Conservation (phyloP, 192 early-diverging fungal species). For the Backusella morwellensis region DNA sequence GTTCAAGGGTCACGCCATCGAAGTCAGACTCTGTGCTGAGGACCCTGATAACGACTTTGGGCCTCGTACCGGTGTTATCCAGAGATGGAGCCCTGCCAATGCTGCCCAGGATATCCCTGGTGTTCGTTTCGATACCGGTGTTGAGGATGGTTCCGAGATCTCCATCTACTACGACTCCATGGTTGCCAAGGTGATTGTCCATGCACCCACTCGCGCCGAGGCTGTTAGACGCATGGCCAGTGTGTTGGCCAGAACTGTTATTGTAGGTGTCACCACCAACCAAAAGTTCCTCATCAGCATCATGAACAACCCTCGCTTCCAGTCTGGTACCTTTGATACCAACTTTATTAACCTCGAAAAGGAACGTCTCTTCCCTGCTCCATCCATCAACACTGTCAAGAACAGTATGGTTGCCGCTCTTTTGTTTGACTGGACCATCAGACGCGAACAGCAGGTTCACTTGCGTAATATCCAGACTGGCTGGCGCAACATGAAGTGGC, state of each 20-base stretch:
- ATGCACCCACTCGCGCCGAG: slow-evolving; percentile 55
- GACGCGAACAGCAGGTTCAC: slow-evolving; percentile 40
- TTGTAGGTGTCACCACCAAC: slow-evolving; percentile 58
- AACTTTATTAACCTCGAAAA: slow-evolving; percentile 42
- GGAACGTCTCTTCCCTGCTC: slow-evolving; percentile 7
- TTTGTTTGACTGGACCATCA: slow-evolving; percentile 49
- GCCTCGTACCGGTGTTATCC: slow-evolving; percentile 50
- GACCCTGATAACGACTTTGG: slow-evolving; percentile 58
- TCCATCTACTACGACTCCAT: slow-evolving; percentile 61
- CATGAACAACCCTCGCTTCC: slow-evolving; percentile 47
- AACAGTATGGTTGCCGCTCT: slow-evolving; percentile 24
- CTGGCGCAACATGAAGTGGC: slow-evolving; percentile 52
- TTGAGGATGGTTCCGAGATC: slow-evolving; percentile 51
- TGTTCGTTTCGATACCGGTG: slow-evolving; percentile 53
- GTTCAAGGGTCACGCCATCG: slow-evolving; percentile 56
- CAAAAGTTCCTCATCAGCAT: slow-evolving; percentile 53
- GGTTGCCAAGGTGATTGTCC: slow-evolving; percentile 59
- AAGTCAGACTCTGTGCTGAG: slow-evolving; percentile 55
- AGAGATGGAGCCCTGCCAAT: slow-evolving; percentile 44
- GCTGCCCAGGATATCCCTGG: slow-evolving; percentile 18
- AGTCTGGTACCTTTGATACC: slow-evolving; percentile 46
- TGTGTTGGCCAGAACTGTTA: slow-evolving; percentile 44
- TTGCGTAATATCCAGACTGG: slow-evolving; percentile 43
- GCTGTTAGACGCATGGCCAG: slow-evolving; percentile 43
- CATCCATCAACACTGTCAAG: neutral